phyloP scores from a whole-genome alignment of 2,329 filamentous ascomycete genomes.

The Basipetospora chlamydospora region DNA sequence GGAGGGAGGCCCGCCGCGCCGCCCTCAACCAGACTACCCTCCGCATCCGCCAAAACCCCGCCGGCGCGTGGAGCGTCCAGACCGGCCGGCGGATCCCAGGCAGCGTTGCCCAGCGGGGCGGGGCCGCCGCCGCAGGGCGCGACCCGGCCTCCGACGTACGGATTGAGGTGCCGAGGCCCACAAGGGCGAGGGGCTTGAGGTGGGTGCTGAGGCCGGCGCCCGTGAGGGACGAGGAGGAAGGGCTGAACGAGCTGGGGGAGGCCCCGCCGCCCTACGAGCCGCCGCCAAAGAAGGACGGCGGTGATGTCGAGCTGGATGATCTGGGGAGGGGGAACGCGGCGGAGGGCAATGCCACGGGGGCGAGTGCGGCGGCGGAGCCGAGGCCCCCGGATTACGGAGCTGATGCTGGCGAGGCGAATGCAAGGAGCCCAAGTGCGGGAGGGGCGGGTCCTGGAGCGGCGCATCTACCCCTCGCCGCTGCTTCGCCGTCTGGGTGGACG shows the following conservation, averaged over 20 bases:
- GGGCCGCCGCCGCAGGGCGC: no score
- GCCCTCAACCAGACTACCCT: neutral
- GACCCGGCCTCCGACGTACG: neutral
- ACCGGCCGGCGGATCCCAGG: no score
- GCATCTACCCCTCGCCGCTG: no score
- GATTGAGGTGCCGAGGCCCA: neutral
- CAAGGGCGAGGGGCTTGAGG: neutral
- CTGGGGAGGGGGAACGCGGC: neutral
- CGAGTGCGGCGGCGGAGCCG: neutral
- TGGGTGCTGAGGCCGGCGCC: neutral
- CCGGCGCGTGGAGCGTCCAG: no score
- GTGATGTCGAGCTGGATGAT: conserved; percentile 3
- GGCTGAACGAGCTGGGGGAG: conserved; percentile 48
- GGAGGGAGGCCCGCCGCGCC: conserved; percentile 5
- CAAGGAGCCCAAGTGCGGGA: no score
- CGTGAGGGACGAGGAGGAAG: conserved; percentile 25
- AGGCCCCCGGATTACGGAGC: neutral
- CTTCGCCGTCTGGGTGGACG: no score
- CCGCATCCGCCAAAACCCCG: neutral
- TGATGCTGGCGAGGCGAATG: neutral
- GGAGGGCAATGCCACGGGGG: neutral
- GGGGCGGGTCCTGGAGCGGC: no score
- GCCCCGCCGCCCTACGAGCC: conserved; percentile 47
- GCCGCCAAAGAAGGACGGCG: conserved; percentile 15
- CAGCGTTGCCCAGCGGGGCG: no score